Conservation (phyloP, 1,284 basidiomycete genomes). For the Tilletia walkeri region DNA sequence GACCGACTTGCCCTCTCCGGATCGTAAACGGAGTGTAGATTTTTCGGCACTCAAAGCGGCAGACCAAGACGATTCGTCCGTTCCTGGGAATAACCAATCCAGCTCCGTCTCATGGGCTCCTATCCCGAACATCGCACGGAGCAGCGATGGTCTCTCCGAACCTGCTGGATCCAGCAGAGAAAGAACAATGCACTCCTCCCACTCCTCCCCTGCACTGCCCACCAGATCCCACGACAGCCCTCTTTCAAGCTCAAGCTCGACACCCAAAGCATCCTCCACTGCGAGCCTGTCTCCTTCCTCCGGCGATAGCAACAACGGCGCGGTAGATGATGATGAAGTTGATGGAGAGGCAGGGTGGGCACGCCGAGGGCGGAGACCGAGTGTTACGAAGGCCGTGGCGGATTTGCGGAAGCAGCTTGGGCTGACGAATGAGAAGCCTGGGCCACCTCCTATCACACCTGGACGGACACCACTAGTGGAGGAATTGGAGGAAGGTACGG, state of each 20-base stretch:
- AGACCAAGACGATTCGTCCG: too few relatives aligned
- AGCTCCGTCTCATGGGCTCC: conserved; percentile 3
- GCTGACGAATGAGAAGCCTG: background rate
- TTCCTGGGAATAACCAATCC: background rate
- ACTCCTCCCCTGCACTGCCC: background rate
- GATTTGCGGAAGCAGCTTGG: background rate
- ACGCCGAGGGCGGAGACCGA: background rate
- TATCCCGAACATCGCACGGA: background rate
- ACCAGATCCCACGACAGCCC: background rate
- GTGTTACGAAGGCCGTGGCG: background rate
- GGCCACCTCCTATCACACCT: conserved; percentile 8
- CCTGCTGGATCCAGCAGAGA: background rate
- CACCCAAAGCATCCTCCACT: background rate
- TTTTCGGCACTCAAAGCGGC: too few relatives aligned
- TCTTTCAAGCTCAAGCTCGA: background rate
- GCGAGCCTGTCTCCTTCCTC: background rate
- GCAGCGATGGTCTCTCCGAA: background rate
- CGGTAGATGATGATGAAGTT: background rate
- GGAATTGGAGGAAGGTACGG: conserved; percentile 4
- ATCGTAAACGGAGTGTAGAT: too few relatives aligned
- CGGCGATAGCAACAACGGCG: too few relatives aligned
- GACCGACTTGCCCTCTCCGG: too few relatives aligned
- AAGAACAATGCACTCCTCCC: background rate
- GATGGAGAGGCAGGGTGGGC: background rate
- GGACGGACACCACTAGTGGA: conserved; percentile 13